Conservation (phyloP, 2,329 filamentous ascomycete genomes). For the Penicillium aurantiogriseum region DNA sequence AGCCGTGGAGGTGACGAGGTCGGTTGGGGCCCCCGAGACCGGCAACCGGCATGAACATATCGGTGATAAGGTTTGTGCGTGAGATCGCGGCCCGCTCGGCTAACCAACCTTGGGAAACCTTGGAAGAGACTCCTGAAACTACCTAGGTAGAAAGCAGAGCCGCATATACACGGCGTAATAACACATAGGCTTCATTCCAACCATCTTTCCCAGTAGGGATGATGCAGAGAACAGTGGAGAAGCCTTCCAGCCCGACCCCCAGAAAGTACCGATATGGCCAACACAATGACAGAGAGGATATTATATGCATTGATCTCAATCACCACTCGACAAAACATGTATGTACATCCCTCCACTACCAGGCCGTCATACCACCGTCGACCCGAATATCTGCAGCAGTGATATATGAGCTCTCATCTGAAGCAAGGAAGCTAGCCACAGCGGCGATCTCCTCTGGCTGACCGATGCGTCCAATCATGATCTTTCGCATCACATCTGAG, state of each 20-base stretch:
- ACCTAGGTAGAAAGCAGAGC: background rate
- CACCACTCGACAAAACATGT: background rate
- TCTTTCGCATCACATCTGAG: background rate
- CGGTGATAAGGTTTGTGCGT: slow-evolving; percentile 18
- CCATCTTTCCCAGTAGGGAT: background rate
- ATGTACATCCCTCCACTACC: background rate
- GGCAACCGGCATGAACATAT: slow-evolving; percentile 2
- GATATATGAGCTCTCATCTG: slow-evolving; percentile 4
- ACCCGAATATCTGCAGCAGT: slow-evolving; percentile 6
- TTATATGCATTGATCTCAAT: background rate
- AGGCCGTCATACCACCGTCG: slow-evolving; percentile 7
- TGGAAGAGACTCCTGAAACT: background rate
- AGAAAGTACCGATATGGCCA: background rate
- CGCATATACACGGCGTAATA: background rate
- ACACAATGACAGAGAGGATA: background rate
- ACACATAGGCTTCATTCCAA: background rate
- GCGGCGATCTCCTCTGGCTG: background rate
- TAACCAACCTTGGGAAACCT: slow-evolving; percentile 7
- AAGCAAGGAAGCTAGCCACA: slow-evolving; percentile 6
- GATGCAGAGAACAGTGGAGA: background rate
- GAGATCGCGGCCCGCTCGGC: slow-evolving; percentile 25
- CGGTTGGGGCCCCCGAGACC: background rate
- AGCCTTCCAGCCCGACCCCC: background rate
- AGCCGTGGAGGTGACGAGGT: background rate
- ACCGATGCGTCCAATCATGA: background rate